A percentile compares a stretch with the other conserved stretches of the same genome.
Conservation (phyloP, 805 yeast species). For the Monosporozyma siamensis region DNA sequence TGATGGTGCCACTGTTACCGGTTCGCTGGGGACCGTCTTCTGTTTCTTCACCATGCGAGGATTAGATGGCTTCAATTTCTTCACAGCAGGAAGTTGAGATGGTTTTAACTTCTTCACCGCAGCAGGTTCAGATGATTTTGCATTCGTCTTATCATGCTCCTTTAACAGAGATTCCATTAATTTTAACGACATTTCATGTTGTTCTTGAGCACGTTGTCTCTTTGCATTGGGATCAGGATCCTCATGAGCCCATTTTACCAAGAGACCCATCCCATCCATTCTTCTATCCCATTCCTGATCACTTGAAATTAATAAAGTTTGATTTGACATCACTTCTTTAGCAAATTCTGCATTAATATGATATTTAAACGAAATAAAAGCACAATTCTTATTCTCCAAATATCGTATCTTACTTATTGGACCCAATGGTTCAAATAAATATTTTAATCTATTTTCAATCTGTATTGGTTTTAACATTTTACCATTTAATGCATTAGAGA, state of each 20-base stretch:
- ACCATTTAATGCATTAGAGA: constrained; percentile 35
- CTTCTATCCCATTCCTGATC: constrained; percentile 49
- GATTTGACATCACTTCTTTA: constrained; percentile 87
- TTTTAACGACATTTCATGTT: constrained; percentile 17
- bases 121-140: background rate
- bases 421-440: constrained; percentile 63
- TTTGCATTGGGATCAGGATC: constrained; percentile 61
- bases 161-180: constrained; percentile 9
- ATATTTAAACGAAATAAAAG: constrained; percentile 60
- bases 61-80: too few species aligned
- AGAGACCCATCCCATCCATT: constrained; percentile 29
- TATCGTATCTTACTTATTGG: constrained; percentile 57
- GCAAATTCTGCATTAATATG: constrained; percentile 88
- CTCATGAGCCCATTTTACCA: constrained; percentile 79
- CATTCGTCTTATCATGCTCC: background rate
- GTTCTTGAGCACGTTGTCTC: constrained; percentile 23
- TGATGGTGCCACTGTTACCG: background rate
- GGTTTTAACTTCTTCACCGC: too few species aligned
- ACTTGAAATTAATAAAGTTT: constrained; percentile 42
- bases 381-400: constrained; percentile 54
- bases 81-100: too few species aligned
- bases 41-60: too few species aligned
- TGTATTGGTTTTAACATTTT: constrained; percentile 31
- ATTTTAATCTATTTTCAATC: constrained; percentile 33
- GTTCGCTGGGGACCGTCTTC: background rate